These are phyloP conservation scores for Penium margaritaceum DNA, from an alignment of 139 green algal species.

Conservation along the genomic window DNA sequence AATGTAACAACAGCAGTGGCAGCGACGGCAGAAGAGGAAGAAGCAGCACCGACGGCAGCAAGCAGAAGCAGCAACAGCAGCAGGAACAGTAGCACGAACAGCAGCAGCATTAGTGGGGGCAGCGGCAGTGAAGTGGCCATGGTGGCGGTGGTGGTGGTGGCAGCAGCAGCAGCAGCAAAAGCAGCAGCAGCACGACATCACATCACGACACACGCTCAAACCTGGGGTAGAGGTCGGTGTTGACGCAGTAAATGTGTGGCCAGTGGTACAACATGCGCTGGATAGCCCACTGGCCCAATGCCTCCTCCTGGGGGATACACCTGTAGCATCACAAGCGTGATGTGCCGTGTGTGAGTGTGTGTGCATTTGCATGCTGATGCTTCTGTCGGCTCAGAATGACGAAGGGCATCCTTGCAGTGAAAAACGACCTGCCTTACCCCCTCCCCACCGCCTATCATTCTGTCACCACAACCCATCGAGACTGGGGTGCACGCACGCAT, in stretches of 20 bases:
- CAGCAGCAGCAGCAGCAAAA: not conserved
- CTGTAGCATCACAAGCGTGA: too few relatives aligned
- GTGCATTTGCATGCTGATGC: too few relatives aligned
- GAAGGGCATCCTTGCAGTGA: too few relatives aligned
- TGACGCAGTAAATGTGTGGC: slow-evolving; percentile 31
- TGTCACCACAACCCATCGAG: too few relatives aligned
- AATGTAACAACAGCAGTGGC: too few relatives aligned
- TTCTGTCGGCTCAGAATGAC: too few relatives aligned
- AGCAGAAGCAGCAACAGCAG: not conserved
- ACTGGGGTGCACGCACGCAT: too few relatives aligned
- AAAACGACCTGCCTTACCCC: too few relatives aligned
- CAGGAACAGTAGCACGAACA: not conserved
- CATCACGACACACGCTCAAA: not conserved
- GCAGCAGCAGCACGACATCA: not conserved
- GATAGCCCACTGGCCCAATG: slow-evolving; percentile 18
- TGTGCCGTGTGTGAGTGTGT: too few relatives aligned
- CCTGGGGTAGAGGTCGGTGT: slow-evolving; percentile 17
- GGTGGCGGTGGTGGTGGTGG: not conserved
- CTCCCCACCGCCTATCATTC: too few relatives aligned
- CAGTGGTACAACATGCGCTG: slow-evolving; percentile 39
- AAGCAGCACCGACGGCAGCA: not conserved
- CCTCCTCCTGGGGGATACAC: slow-evolving; percentile 4
- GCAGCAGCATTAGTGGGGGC: not conserved
- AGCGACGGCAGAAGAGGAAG: too few relatives aligned
- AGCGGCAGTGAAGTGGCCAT: not conserved